phyloP scores from a whole-genome alignment of 495 filamentous ascomycete species.

The Aspergillus ostianus region DNA sequence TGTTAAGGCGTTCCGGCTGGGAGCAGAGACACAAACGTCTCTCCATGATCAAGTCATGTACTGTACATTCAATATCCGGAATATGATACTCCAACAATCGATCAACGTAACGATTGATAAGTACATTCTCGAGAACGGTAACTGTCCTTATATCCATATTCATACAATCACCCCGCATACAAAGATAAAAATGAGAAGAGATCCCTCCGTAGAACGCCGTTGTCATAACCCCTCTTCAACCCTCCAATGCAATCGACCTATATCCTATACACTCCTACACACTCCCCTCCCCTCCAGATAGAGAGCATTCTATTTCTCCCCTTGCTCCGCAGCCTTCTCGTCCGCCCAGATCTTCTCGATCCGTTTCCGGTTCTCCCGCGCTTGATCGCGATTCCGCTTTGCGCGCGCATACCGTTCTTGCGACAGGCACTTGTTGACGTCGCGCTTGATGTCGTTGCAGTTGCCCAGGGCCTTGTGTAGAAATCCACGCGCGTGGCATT shows the following conservation, averaged over 20 bases:
- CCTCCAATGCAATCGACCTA: neutral
- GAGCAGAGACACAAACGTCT: constrained; percentile 26
- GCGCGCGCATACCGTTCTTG: constrained; percentile 75
- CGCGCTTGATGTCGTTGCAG: constrained; percentile 81
- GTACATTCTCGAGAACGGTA: neutral
- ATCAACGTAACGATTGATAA: constrained; percentile 3
- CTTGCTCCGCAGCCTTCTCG: constrained; percentile 32
- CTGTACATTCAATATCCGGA: constrained; percentile 19
- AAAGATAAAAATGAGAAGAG: neutral
- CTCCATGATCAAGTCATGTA: constrained; percentile 14
- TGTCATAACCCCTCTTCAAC: neutral
- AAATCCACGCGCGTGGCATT: constrained; percentile 93
- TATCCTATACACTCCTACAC: neutral
- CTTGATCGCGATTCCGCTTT: constrained; percentile 69
- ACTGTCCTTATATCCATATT: neutral
- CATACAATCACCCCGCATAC: neutral
- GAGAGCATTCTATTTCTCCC: constrained; percentile 3
- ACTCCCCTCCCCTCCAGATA: neutral
- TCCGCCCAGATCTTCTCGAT: constrained; percentile 78
- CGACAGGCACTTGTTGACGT: constrained; percentile 79
- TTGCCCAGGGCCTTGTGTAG: constrained; percentile 81
- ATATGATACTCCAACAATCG: constrained; percentile 13
- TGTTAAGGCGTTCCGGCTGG: constrained; percentile 39
- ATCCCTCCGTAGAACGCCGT: neutral
- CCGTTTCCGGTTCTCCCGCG: constrained; percentile 62